Percentiles rank a stretch among this genome's conserved stretches.
phyloP scores from a whole-genome alignment of 148 eudicot species.

The Chenopodium album region DNA sequence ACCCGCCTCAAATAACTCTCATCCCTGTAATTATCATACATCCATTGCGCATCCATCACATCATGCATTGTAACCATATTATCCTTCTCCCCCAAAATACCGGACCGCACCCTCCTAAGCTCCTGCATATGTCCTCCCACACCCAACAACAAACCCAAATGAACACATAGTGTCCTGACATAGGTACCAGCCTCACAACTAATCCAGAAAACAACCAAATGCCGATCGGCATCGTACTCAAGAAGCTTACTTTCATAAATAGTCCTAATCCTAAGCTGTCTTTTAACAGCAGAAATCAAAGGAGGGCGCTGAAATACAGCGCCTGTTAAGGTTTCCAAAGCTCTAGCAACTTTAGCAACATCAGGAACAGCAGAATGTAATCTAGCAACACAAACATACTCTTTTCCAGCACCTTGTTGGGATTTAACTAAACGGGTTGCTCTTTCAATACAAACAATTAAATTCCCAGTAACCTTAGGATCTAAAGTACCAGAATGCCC shows the following conservation, averaged over 20 bases:
- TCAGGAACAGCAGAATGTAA: conserved; percentile 74
- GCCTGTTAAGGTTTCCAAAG: conserved; percentile 69
- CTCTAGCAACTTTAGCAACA: conserved; percentile 73
- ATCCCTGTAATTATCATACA: conserved; percentile 82
- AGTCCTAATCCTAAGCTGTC: conserved; percentile 88
- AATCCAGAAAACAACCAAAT: conserved; percentile 94
- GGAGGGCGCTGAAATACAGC: conserved; percentile 94
- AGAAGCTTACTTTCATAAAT: conserved; percentile 82
- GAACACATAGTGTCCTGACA: conserved; percentile 97
- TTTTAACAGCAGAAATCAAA: conserved; percentile 83
- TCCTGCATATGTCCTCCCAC: conserved; percentile 98
- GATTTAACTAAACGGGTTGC: conserved; percentile 90
- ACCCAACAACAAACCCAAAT: conserved; percentile 82
- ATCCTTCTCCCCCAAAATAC: conserved; percentile 89
- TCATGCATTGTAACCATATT: conserved; percentile 97
- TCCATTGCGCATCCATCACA: conserved; percentile 94
- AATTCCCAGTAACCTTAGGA: conserved; percentile 89
- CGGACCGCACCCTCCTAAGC: conserved; percentile 76
- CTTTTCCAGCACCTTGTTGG: conserved; percentile 95
- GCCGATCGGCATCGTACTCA: conserved; percentile 66
- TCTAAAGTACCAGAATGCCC: conserved; percentile 91
- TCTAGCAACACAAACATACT: conserved; percentile 90
- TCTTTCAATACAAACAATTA: conserved; percentile 84
- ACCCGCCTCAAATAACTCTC: conserved; percentile 85
- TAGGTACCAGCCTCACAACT: conserved; percentile 95